Conservation (phyloP, 768 basidiomycete species). For the Boletus edulis region DNA sequence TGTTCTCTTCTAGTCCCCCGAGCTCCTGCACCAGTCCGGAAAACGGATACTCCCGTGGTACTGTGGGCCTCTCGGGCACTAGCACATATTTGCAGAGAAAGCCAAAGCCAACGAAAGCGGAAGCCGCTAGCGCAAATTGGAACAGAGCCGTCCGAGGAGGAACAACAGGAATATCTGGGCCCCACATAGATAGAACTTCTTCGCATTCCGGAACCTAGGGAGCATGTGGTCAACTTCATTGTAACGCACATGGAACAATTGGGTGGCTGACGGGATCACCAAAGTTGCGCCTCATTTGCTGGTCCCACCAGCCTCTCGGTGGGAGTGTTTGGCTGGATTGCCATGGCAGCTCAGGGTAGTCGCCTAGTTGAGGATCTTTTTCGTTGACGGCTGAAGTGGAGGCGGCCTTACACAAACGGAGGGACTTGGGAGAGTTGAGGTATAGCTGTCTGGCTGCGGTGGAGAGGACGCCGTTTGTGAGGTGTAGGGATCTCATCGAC, state of each 20-base stretch:
- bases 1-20: slow-evolving; percentile 75
- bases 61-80: slow-evolving; percentile 59
- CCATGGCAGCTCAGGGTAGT: slow-evolving; percentile 71
- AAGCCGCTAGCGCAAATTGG: slow-evolving; percentile 60
- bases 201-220: slow-evolving; percentile 75
- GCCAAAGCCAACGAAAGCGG: slow-evolving; percentile 64
- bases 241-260: slow-evolving; percentile 2
- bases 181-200: slow-evolving; percentile 85
- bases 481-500: slow-evolving; percentile 18
- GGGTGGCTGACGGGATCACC: slow-evolving; percentile 63
- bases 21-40: slow-evolving; percentile 73
- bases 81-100: slow-evolving; percentile 53
- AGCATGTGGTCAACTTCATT: slow-evolving; percentile 13
- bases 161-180: slow-evolving; percentile 70
- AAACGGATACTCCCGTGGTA: slow-evolving; percentile 76
- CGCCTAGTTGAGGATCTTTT: slow-evolving; percentile 65
- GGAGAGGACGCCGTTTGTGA: slow-evolving; percentile 12
- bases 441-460: slow-evolving; percentile 1
- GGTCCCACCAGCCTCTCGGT: slow-evolving; percentile 73
- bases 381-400: slow-evolving; percentile 29
- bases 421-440: background rate
- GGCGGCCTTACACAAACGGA: slow-evolving; percentile 8
- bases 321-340: slow-evolving; percentile 63
- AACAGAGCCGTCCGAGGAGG: slow-evolving; percentile 57
- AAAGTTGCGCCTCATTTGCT: slow-evolving; percentile 74